Evolutionary conservation across 768 basidiomycete genomes (phyloP), one percentile per base, ranked within the genome.

Genomic region (Phallus indusiatus): DNA sequence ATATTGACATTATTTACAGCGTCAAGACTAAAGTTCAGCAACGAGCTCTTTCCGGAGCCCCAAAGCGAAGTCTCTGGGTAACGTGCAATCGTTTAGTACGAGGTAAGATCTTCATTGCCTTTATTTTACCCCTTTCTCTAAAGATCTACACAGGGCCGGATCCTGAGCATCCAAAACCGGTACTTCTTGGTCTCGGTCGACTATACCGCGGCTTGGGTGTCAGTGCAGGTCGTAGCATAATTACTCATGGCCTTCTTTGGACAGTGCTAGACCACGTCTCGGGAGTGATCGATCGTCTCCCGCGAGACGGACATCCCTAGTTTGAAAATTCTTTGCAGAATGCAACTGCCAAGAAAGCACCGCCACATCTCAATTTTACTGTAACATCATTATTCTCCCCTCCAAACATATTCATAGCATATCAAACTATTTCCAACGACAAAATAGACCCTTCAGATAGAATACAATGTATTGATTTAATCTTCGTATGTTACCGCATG

Each of bases 11-110:
- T 65, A 21, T 50, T 34, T 62, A 18, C 63, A 90, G 88, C 47
- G 88, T 93, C 49, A 92, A 95, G 79, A 97, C 94, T 0, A 95
- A 94, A 73, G 78, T 94, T n/a, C 94, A 97, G 70, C 90, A 94
- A 71, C 84, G 94, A 55, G 85, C 91, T 22, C 75, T 97, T 54
- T 86, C 92, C 5, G 89, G 90, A 50, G 80, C 88, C 62, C 77
- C 75, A 54, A 83, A 85, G 62, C 83, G 90, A 56, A 81, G 86
- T 54, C 77, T 85, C 33, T 76, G 76, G 65, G 86, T 85, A 68
- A 94, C 94, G 12, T 73, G 94, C 36, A 74, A 75, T 63, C 83
- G 93, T 22, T 78, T 96, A 18, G 79, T 95, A 54, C 80, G 91
- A 77, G 94, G 89, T 88, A 70, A 58, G 46, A 53, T 20, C n/a